Conservation (phyloP, 192 early-diverging fungal genomes). For the Coemansia sp. region DNA sequence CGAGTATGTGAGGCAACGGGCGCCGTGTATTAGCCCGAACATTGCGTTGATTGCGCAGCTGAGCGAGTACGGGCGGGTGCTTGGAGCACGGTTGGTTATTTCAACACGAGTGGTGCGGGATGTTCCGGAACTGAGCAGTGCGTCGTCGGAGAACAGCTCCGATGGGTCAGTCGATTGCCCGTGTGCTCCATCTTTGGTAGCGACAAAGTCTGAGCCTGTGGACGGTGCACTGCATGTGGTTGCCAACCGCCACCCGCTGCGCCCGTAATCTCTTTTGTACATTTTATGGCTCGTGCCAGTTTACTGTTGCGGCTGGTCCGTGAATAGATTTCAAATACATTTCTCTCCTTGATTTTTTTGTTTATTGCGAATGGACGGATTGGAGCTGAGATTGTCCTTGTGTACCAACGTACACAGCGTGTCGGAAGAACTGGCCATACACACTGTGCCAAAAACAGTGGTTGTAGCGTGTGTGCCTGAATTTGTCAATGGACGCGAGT, state of each 20-base stretch:
- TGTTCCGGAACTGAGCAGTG: constrained; percentile 4
- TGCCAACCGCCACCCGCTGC: neutral
- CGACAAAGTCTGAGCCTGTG: neutral
- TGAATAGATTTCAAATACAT: neutral
- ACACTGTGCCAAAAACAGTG: constrained; percentile 7
- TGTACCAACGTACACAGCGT: constrained; percentile 10
- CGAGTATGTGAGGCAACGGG: constrained; percentile 68
- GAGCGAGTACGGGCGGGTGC: constrained; percentile 57
- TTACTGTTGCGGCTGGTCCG: neutral
- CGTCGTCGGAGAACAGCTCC: constrained; percentile 8
- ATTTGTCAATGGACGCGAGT: constrained; percentile 13
- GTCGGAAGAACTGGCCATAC: neutral
- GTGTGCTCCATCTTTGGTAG: neutral
- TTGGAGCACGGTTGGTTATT: neutral
- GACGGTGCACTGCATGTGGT: neutral
- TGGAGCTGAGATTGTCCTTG: constrained; percentile 18
- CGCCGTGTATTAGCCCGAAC: constrained; percentile 80
- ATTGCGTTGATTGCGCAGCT: constrained; percentile 79
- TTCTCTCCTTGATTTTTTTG: neutral
- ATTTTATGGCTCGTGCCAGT: neutral
- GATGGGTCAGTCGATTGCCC: neutral
- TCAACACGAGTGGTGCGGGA: neutral
- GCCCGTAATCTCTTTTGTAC: constrained; percentile 1
- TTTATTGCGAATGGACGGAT: neutral
- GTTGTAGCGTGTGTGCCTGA: constrained; percentile 24